phyloP scores from a whole-genome alignment of 768 basidiomycete species.

The Favolaschia claudopus region DNA sequence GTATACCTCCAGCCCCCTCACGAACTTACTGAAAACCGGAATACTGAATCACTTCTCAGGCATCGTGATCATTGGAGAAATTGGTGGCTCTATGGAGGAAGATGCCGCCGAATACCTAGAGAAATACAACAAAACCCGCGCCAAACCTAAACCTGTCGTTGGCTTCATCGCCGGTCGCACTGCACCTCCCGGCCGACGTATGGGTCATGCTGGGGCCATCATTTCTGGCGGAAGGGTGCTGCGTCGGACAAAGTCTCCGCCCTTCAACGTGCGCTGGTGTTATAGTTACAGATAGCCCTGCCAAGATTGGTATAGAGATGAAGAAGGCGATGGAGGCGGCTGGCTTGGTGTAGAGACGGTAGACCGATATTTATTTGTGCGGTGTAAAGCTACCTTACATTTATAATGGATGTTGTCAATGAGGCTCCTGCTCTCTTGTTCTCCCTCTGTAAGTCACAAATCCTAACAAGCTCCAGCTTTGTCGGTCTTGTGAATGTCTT shows the following conservation, averaged over 20 bases:
- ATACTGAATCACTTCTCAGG: slow-evolving; percentile 50
- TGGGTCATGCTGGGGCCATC: slow-evolving; percentile 99
- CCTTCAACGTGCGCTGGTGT: slow-evolving; percentile 90
- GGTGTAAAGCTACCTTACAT: slow-evolving; percentile 41
- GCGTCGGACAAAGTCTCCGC: slow-evolving; percentile 94
- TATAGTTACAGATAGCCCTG: slow-evolving; percentile 93
- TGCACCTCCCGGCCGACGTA: slow-evolving; percentile 96
- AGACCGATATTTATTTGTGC: too few relatives aligned
- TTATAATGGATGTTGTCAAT: too few relatives aligned
- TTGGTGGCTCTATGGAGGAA: slow-evolving; percentile 99
- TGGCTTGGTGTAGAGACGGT: slow-evolving; percentile 61
- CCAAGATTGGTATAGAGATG: slow-evolving; percentile 91
- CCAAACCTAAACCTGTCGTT: slow-evolving; percentile 92
- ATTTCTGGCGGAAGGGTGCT: slow-evolving; percentile 93
- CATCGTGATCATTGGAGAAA: slow-evolving; percentile 98
- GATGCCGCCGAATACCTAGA: slow-evolving; percentile 97
- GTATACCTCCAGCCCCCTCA: slow-evolving; percentile 42
- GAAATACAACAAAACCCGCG: slow-evolving; percentile 88
- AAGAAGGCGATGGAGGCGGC: slow-evolving; percentile 87
- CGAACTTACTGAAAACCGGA: slow-evolving; percentile 13
- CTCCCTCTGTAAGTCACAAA: too few relatives aligned
- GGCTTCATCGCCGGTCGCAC: slow-evolving; percentile 98
- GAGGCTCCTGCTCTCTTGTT: too few relatives aligned
- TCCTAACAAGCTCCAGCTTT: background rate
- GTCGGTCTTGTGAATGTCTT: slow-evolving; percentile 25